These are phyloP conservation scores for Candida adriatica DNA, from an alignment of 805 yeast species.

Conservation along the genomic window DNA sequence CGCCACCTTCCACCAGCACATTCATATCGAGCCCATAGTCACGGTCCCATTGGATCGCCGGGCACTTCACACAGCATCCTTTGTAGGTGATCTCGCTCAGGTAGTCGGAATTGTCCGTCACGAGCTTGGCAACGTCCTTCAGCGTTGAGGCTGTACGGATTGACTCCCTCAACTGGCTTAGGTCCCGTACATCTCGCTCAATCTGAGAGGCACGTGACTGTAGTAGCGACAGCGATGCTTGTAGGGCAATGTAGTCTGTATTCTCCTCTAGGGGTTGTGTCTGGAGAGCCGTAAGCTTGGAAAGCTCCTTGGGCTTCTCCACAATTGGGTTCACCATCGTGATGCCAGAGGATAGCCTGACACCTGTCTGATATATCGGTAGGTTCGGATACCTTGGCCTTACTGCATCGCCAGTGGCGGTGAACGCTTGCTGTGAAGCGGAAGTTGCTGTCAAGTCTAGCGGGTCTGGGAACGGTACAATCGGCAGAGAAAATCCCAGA, in stretches of 20 bases:
- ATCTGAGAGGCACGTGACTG: constrained; percentile 13
- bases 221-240: constrained; percentile 19
- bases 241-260: constrained; percentile 19
- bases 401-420: too few species aligned
- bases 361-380: too few species aligned
- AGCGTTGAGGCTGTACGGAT: constrained; percentile 12
- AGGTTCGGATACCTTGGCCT: too few species aligned
- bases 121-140: constrained; percentile 11
- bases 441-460: too few species aligned
- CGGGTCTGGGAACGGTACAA: too few species aligned
- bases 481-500: too few species aligned
- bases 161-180: constrained; percentile 15
- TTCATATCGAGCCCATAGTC: constrained; percentile 20
- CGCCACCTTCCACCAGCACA: constrained; percentile 5
- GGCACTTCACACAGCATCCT: constrained; percentile 20
- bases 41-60: constrained; percentile 19
- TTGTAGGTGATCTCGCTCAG: constrained; percentile 23
- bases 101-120: constrained; percentile 14
- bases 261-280: constrained; percentile 12
- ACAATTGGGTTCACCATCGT: background rate
- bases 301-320: constrained; percentile 5
- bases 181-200: constrained; percentile 17
- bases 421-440: too few species aligned
- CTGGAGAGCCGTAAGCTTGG: constrained; percentile 9
- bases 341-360: too few species aligned